A percentile compares a stretch with the other conserved stretches of the same genome.
Conservation (phyloP, 805 yeast genomes). For the Saccharomycopsis olivae region DNA sequence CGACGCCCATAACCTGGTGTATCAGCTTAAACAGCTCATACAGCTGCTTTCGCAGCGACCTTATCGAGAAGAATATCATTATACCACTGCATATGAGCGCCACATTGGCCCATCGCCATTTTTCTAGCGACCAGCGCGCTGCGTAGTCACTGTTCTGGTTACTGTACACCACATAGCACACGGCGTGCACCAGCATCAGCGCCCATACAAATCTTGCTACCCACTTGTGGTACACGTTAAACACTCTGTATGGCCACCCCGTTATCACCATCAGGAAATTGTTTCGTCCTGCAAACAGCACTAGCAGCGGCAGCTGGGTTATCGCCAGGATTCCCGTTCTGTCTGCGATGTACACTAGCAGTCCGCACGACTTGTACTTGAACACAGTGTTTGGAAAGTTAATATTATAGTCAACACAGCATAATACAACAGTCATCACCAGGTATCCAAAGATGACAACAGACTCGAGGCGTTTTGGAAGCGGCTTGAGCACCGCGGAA, state of each 20-base stretch:
- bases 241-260: constrained; percentile 28
- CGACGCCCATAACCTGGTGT: constrained; percentile 32
- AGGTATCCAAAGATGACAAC: constrained; percentile 24
- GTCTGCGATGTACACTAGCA: constrained; percentile 30
- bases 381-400: constrained; percentile 25
- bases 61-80: constrained; percentile 25
- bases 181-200: constrained; percentile 30
- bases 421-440: constrained; percentile 21
- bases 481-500: constrained; percentile 18
- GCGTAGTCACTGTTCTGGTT: constrained; percentile 26
- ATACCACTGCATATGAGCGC: constrained; percentile 24
- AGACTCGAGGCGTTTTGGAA: constrained; percentile 28
- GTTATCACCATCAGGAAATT: constrained; percentile 25
- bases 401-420: constrained; percentile 23
- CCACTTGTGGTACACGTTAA: constrained; percentile 31
- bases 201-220: constrained; percentile 30
- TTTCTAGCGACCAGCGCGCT: constrained; percentile 28
- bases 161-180: constrained; percentile 30
- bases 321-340: constrained; percentile 37
- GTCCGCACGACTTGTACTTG: constrained; percentile 23
- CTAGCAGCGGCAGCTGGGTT: constrained; percentile 27
- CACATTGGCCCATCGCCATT: constrained; percentile 36
- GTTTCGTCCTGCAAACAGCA: constrained; percentile 28
- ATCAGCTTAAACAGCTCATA: constrained; percentile 37
- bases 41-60: constrained; percentile 25